Evolutionary conservation across 768 basidiomycete genomes (phyloP), one percentile per base, ranked within the genome.

Genomic region (Lactifluus pinguis): DNA sequence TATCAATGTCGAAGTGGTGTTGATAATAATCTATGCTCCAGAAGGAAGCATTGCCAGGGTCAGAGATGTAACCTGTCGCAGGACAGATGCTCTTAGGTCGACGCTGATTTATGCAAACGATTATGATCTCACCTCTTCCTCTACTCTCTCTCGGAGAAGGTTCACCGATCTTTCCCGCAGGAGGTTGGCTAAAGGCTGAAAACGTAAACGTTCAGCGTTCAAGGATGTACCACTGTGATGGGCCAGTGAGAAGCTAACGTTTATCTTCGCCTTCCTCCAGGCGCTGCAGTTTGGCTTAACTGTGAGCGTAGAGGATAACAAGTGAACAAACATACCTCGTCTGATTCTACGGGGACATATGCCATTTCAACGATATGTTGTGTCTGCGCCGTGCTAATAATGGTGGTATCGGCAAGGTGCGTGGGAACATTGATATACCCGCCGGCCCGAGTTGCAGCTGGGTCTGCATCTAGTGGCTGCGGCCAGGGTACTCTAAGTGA

Each of bases 21-120:
- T 92, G 90, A 69, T 94, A 93, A 71, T 89, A 89, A 61, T 94
- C 91, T 36, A 92, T 67, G 29, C 81, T 83, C 90, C 89, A 92
- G 14, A 76, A 75, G 68, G 81, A 81, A 9, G 74, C 69, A 55
- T 77, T 72, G 38, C 73, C 69, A 9, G 77, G 76, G 62, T 89
- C 84, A 52, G 80, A 73, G 19, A 86, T 75, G 69, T 88, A 91
- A 17, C 87, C 89, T 89, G 57, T 15, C 15, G 1, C 25, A 8
- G 30, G 36, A 54, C 38, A 25, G 29, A 36, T 8, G 10, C 34
- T 11, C 15, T 58, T n/a, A 41, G 30, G 25, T 19, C n/a, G 9
- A 7, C 19, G 42, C 29, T 36, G 49, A 17, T 39, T 32, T 15
- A 17, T 19, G n/a, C n/a, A n/a, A 38, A 45, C 36, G n/a, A n/a